These are phyloP conservation scores for Leishmania guyanensis DNA, from an alignment of 208 protist species.

Conservation along the genomic window DNA sequence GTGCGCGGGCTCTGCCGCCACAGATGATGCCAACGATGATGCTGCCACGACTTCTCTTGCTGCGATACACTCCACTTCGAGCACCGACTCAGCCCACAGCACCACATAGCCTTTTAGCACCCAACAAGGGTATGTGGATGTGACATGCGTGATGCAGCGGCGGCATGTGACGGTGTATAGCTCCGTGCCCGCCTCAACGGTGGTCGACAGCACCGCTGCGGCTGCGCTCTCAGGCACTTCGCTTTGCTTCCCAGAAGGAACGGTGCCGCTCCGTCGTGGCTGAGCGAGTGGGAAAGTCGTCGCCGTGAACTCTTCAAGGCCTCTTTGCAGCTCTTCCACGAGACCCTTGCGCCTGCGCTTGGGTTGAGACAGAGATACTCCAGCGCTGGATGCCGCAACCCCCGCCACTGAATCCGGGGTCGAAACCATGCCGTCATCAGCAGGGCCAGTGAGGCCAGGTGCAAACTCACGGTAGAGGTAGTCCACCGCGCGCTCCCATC, in stretches of 20 bases:
- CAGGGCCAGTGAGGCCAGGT: neutral
- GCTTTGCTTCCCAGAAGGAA: neutral
- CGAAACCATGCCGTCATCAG: neutral
- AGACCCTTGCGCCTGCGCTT: constrained; percentile 22
- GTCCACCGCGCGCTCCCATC: neutral
- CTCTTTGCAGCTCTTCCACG: constrained; percentile 18
- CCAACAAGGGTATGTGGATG: constrained; percentile 33
- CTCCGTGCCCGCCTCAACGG: neutral
- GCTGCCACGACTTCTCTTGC: neutral
- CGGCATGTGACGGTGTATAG: constrained; percentile 23
- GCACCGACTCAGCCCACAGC: constrained; percentile 59
- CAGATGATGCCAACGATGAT: neutral
- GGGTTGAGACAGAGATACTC: neutral
- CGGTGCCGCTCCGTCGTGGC: neutral
- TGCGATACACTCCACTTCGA: constrained; percentile 23
- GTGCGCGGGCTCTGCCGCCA: neutral
- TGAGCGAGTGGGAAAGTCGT: neutral
- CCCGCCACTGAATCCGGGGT: neutral
- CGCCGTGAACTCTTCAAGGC: neutral
- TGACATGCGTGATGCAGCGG: constrained; percentile 36
- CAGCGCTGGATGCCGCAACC: neutral
- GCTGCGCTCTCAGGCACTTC: neutral
- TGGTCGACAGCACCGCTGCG: neutral
- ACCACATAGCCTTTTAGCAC: constrained; percentile 53
- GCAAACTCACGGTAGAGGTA: constrained; percentile 16